phyloP scores from a whole-genome alignment of 257 asterid genomes.

The Phtheirospermum japonicum region DNA sequence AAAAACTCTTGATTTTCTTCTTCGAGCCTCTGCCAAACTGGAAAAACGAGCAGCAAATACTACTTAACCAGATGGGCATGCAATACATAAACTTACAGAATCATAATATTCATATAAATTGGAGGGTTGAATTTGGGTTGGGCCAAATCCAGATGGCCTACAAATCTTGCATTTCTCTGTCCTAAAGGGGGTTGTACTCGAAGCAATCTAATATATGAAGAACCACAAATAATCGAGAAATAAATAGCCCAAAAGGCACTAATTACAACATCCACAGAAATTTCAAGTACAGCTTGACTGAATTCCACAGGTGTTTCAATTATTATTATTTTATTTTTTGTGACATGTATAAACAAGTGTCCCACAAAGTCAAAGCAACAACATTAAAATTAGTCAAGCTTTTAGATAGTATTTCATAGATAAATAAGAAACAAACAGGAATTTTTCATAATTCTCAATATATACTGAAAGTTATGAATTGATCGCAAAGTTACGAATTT shows the following conservation, averaged over 20 bases:
- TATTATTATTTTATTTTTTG: too few species aligned
- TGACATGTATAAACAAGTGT: too few species aligned
- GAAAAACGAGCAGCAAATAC: slow-evolving; percentile 22
- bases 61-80: slow-evolving; percentile 1
- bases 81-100: background rate
- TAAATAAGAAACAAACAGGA: background rate
- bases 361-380: too few species aligned
- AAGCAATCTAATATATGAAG: background rate
- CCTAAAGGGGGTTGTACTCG: background rate
- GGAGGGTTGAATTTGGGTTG: background rate
- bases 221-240: background rate
- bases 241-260: background rate
- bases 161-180: background rate
- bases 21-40: slow-evolving; percentile 72
- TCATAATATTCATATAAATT: background rate
- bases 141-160: background rate
- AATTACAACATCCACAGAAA: background rate
- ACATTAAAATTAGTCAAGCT: background rate
- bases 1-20: slow-evolving; percentile 59
- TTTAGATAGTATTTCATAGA: background rate
- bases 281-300: background rate
- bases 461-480: background rate
- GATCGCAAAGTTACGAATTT: too few species aligned
- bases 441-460: background rate
- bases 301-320: background rate